Percentiles rank a stretch among this genome's conserved stretches.
Evolutionary conservation across 2,329 filamentous ascomycete genomes (phyloP).

Genomic region (Ophiocordyceps camponoti-floridani): DNA sequence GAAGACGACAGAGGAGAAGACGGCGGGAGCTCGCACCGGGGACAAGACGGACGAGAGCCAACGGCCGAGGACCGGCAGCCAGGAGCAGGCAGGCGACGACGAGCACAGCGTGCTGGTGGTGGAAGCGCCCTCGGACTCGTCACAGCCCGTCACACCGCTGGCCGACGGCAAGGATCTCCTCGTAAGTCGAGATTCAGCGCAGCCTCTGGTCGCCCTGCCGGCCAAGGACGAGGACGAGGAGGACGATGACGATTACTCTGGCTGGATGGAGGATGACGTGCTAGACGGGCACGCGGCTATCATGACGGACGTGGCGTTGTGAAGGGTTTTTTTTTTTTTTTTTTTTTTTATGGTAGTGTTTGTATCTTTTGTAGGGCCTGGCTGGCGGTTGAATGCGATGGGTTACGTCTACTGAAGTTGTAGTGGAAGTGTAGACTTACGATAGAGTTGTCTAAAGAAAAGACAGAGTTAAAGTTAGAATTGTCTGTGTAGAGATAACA

Average conservation of each 20-base stretch:
- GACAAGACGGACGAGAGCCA: slow-evolving; percentile 9
- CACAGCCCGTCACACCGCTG: slow-evolving; percentile 34
- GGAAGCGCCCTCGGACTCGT: slow-evolving; percentile 42
- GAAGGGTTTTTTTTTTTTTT: neutral
- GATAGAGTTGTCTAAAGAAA: too few relatives aligned
- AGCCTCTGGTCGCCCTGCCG: slow-evolving; percentile 5
- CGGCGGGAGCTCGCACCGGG: neutral
- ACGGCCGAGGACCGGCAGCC: slow-evolving; percentile 23
- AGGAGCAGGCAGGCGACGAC: slow-evolving; percentile 15
- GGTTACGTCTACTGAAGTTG: too few relatives aligned
- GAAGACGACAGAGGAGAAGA: neutral
- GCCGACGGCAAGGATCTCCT: slow-evolving; percentile 13
- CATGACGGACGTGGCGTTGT: neutral
- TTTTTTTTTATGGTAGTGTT: too few relatives aligned
- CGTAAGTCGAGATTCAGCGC: slow-evolving; percentile 1
- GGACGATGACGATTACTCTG: slow-evolving; percentile 17
- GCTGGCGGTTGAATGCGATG: too few relatives aligned
- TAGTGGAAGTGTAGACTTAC: too few relatives aligned
- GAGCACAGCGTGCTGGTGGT: slow-evolving; percentile 44
- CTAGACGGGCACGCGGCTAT: slow-evolving; percentile 3
- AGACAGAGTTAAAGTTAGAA: too few relatives aligned
- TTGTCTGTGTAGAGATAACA: too few relatives aligned
- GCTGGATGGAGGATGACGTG: slow-evolving; percentile 14
- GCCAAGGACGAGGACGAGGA: slow-evolving; percentile 5
- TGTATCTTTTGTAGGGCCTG: too few relatives aligned